phyloP scores from a whole-genome alignment of 345 rosid genomes.

The Fremontodendron californicum region DNA sequence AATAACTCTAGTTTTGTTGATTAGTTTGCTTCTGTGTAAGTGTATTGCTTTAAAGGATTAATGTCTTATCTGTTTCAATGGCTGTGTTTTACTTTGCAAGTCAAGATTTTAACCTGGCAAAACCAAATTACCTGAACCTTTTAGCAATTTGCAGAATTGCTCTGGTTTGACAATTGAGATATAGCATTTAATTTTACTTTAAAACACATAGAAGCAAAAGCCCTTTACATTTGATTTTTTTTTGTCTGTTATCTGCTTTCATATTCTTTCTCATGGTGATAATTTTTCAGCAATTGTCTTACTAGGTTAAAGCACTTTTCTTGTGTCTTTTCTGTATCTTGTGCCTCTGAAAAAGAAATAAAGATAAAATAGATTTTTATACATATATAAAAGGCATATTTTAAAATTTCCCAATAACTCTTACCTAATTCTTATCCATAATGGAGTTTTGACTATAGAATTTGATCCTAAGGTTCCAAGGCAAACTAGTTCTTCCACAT shows the following conservation, averaged over 20 bases:
- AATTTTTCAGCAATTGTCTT: background rate
- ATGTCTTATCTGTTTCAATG: background rate
- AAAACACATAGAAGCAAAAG: background rate
- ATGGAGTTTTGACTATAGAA: background rate
- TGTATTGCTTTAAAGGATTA: background rate
- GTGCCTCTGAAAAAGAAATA: background rate
- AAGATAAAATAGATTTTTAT: background rate
- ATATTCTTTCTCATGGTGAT: background rate
- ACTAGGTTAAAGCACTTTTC: background rate
- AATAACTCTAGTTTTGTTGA: background rate
- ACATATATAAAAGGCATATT: background rate
- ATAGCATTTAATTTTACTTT: background rate
- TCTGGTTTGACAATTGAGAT: background rate
- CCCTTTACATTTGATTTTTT: background rate
- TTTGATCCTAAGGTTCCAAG: background rate
- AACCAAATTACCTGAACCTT: background rate
- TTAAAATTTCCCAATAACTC: too few relatives aligned
- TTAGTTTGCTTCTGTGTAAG: background rate
- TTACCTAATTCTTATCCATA: background rate
- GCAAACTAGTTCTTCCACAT: background rate
- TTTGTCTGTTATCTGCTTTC: background rate
- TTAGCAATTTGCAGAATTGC: background rate
- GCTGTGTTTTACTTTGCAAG: background rate
- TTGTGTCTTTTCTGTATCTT: background rate
- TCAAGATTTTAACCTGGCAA: background rate